phyloP scores from a whole-genome alignment of 2,329 filamentous ascomycete species.

The Beauveria asiatica region DNA sequence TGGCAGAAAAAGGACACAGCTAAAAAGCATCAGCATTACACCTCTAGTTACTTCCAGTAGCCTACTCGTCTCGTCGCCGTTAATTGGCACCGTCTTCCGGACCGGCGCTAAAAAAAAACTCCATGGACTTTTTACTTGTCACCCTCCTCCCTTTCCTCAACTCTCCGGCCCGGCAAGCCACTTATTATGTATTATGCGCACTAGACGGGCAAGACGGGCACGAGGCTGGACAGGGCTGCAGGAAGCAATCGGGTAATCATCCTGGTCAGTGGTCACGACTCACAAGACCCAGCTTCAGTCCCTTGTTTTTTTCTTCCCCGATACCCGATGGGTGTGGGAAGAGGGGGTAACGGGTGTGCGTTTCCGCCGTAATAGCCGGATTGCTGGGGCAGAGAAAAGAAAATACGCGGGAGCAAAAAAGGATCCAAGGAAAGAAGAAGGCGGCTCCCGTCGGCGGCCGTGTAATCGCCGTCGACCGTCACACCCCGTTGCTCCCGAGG shows the following conservation, averaged over 20 bases:
- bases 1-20: too few species aligned
- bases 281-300: background rate
- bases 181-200: background rate
- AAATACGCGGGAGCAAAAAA: too few species aligned
- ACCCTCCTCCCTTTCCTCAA: background rate
- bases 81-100: background rate
- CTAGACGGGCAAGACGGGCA: background rate
- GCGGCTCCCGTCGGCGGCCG: background rate
- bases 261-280: background rate
- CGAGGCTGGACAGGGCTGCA: slow-evolving; percentile 5
- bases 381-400: background rate
- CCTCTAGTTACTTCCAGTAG: background rate
- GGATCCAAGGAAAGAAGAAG: background rate
- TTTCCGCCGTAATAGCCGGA: background rate
- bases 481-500: background rate
- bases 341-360: too few species aligned
- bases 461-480: background rate
- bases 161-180: background rate
- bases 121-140: background rate
- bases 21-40: too few species aligned
- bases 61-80: background rate
- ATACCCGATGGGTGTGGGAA: background rate
- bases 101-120: background rate
- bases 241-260: slow-evolving; percentile 3
- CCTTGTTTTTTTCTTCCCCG: background rate